Base-by-base conservation (phyloP, 257 asterid genomes). In the Scutellaria barbata region DNA sequence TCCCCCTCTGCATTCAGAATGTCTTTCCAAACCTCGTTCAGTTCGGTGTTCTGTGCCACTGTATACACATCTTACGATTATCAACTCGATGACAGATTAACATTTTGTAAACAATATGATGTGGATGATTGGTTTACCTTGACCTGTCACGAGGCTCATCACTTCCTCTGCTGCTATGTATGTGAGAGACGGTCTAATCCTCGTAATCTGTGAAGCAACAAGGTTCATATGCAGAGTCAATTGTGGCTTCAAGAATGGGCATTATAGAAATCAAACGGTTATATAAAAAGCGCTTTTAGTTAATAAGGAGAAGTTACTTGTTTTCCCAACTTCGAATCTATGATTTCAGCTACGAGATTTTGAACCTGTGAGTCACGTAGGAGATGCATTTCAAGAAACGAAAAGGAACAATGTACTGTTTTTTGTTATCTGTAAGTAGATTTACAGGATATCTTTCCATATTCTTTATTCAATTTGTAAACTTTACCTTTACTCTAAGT, bases 101-200 rank as follows among this genome's bases (percentile, higher is more conserved):
- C 37, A 63, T 10, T 42, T 22, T 48, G 57, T 5, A 55, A 67
- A 53, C 5, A 39, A 59, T 13, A 53, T 46, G 60, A 5, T 8
- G 59, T 10, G 41, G 30, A 74, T 20, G 3, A 46, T 25, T 75
- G 14, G 0, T n/a, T 56, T 64, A 93, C 99, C 98, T 85, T 95
- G 98, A 79, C 96, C 99, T 72, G 98, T 92, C 47, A 95, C 98
- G 4, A 95, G 98, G 83, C 99, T 94, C 99, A 95, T 95, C 73
- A 92, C 82, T 92, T 95, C 94, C 85, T 88, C 99, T 8, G 96
- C 81, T 30, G 96, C 98, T 82, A 95, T 81, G 61, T 88, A 89
- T 16, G 96, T 87, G 81, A 95, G 96, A 17, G 93, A 79, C 33
- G 96, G 96, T 82, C 84, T 89, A 85, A 89, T 89, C 83, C 89